Evolutionary conservation across 1,284 basidiomycete genomes (phyloP).

Genomic region (Retiboletus fuscus): DNA sequence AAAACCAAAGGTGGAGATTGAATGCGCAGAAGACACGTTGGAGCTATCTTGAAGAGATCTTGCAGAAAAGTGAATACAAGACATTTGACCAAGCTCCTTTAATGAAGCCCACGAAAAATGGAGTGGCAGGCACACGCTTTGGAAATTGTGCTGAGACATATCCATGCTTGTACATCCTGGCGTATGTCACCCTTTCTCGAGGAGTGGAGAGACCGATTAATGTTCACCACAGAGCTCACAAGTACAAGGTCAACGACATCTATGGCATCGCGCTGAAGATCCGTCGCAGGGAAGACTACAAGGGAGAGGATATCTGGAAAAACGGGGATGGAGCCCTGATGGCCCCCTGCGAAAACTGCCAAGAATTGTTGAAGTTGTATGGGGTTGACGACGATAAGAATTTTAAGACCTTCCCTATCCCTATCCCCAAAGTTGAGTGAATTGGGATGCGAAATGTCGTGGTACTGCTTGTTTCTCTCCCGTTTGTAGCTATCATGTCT

Average conservation of each 20-base stretch:
- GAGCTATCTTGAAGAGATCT: neutral
- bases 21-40: neutral
- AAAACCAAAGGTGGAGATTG: accelerated
- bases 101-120: too few relatives aligned
- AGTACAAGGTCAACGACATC: neutral
- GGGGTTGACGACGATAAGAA: neutral
- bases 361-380: neutral
- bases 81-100: neutral
- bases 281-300: neutral
- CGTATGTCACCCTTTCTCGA: neutral
- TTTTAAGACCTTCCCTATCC: too few relatives aligned
- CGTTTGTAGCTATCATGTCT: too few relatives aligned
- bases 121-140: neutral
- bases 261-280: constrained; percentile 3
- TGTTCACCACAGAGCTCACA: neutral
- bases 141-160: constrained; percentile 7
- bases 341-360: constrained; percentile 4
- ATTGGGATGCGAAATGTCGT: too few relatives aligned
- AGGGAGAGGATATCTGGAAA: neutral
- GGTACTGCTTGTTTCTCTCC: too few relatives aligned
- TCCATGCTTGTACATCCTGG: neutral
- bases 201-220: neutral
- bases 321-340: neutral
- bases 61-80: neutral
- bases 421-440: too few relatives aligned